These are phyloP conservation scores for Pythium rishiriense DNA, from an alignment of 352 stramenopile genomes.

Conservation along the genomic window DNA sequence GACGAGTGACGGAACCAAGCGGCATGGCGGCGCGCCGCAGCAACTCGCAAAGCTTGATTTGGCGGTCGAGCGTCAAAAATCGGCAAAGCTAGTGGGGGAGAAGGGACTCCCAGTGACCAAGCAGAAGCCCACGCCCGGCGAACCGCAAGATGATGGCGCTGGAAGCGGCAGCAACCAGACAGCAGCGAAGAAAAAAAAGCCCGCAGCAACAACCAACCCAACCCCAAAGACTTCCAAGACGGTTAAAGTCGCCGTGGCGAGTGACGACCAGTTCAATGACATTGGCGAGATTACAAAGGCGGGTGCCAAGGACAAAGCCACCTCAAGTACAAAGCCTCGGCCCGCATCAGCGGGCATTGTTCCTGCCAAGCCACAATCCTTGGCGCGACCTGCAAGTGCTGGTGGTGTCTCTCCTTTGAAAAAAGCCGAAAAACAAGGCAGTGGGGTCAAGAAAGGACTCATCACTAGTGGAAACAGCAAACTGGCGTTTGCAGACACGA, in stretches of 20 bases:
- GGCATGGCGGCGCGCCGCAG: slow-evolving; percentile 12
- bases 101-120: background rate
- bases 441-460: background rate
- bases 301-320: background rate
- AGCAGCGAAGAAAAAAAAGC: slow-evolving; percentile 4
- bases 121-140: background rate
- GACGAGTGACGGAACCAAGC: slow-evolving; percentile 11
- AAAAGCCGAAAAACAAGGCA: background rate
- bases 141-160: background rate
- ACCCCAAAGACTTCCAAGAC: slow-evolving; percentile 4
- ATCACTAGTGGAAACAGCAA: background rate
- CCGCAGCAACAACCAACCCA: background rate
- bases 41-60: slow-evolving; percentile 29
- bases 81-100: background rate
- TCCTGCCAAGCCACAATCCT: background rate
- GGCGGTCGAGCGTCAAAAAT: slow-evolving; percentile 24
- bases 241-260: slow-evolving; percentile 16
- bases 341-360: slow-evolving; percentile 18
- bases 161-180: background rate
- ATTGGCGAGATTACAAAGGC: slow-evolving; percentile 14
- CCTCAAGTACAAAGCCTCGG: slow-evolving; percentile 1
- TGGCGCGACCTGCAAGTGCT: slow-evolving; percentile 5
- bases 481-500: slow-evolving; percentile 4
- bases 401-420: background rate
- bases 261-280: slow-evolving; percentile 23